Evolutionary conservation across 208 protist genomes (phyloP).

Genomic region (Spongospora subterranea): DNA sequence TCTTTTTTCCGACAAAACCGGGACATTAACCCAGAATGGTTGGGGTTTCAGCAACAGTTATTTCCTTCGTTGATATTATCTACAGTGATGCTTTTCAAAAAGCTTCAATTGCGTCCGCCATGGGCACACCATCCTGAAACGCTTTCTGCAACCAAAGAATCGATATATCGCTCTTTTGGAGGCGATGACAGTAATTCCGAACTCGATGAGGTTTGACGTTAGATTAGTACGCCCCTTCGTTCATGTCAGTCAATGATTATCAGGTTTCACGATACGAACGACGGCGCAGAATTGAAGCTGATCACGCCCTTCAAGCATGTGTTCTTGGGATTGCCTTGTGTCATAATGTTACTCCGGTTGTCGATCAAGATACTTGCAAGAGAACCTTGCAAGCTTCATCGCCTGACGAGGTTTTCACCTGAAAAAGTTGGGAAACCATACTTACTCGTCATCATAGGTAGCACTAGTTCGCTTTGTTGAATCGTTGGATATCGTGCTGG

Average conservation of each 20-base stretch:
- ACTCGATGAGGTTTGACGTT: slow-evolving; percentile 6
- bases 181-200: not conserved
- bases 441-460: slow-evolving; percentile 48
- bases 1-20: slow-evolving; percentile 97
- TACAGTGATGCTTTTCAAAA: slow-evolving; percentile 79
- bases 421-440: not conserved
- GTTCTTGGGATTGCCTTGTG: slow-evolving; percentile 71
- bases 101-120: slow-evolving; percentile 34
- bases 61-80: not conserved
- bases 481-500: slow-evolving; percentile 53
- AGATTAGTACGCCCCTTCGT: not conserved
- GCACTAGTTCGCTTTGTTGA: slow-evolving; percentile 73
- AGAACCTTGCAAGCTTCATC: slow-evolving; percentile 72
- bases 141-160: slow-evolving; percentile 1
- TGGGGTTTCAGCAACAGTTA: not conserved
- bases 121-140: slow-evolving; percentile 33
- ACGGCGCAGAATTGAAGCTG: not conserved
- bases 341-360: slow-evolving; percentile 94
- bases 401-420: slow-evolving; percentile 67
- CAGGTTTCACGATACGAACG: slow-evolving; percentile 20
- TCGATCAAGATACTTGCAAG: slow-evolving; percentile 72
- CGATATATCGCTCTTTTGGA: not conserved
- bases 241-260: not conserved
- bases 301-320: not conserved
- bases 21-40: slow-evolving; percentile 96